Evolutionary conservation across 441 rosid genomes (phyloP), one percentile per base, ranked within the genome.

Genomic region (Adansonia madagascariensis): DNA sequence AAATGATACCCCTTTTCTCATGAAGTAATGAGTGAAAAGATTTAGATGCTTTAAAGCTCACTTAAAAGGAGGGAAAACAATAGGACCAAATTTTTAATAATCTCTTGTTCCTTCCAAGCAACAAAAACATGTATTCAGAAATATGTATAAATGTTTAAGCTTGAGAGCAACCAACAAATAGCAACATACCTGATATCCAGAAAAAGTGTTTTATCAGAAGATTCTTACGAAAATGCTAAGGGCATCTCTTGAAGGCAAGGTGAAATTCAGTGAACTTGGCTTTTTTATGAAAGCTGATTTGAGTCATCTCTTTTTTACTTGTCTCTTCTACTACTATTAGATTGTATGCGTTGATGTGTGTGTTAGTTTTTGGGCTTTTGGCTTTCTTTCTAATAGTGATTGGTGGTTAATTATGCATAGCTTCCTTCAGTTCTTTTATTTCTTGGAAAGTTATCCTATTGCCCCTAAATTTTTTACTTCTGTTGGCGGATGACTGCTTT

Each of bases 401-500:
- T 75, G 62, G 39, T 63, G 78, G 46, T 74, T 75, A 31, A 43
- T 56, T 12, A 1, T 57, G 52, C 50, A 39, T 56, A 4, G 55
- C 59, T 63, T 50, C 46, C 24, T 61, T 74, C 10, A 61, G 15
- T 18, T 18, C 52, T 61, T 52, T 35, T 14, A n/a, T 72, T 39
- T 63, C 41, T 18, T 14, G 24, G 24, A 27, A 49, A 24, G 27
- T 46, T 14, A 17, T 57, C 43, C 24, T 62, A 1, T 61, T 18
- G 24, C 4, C 27, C 39, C 8, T 43, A 43, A 14, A 1, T 35
- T 9, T 60, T 61, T 74, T 77, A 18, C 59, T 75, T 76, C 49
- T 64, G 77, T 63, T 79, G 50, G 41, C 73, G 63, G 31, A 44
- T 80, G 77, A 41, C 80, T 80, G 22, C 46, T 76, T 82, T 71